Evolutionary conservation across 2,329 filamentous ascomycete species (phyloP).

Genomic region (Diaporthe sp.): DNA sequence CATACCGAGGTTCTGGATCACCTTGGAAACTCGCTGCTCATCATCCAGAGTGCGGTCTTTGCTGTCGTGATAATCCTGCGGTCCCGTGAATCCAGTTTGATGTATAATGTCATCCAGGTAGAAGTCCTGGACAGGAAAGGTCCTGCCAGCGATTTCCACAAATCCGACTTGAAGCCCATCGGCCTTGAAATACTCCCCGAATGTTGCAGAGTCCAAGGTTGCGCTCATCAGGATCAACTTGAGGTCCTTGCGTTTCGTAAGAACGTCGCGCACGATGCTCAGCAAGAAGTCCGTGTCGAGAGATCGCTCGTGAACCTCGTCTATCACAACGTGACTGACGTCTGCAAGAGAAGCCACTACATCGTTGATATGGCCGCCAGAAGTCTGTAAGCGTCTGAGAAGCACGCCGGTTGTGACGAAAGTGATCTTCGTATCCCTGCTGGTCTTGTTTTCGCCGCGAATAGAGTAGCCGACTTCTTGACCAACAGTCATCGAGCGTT

Average conservation of each 20-base stretch:
- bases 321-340: slow-evolving; percentile 94
- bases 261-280: slow-evolving; percentile 86
- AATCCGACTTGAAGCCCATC: slow-evolving; percentile 78
- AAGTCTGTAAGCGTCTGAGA: slow-evolving; percentile 90
- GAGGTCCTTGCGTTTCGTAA: slow-evolving; percentile 80
- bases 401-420: slow-evolving; percentile 97
- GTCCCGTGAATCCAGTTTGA: slow-evolving; percentile 77
- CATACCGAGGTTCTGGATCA: slow-evolving; percentile 80
- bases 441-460: slow-evolving; percentile 86
- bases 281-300: slow-evolving; percentile 95
- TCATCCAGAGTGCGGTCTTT: slow-evolving; percentile 56
- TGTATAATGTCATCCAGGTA: slow-evolving; percentile 91
- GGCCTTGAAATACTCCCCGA: slow-evolving; percentile 84
- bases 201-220: slow-evolving; percentile 89
- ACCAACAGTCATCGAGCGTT: slow-evolving; percentile 85
- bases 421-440: slow-evolving; percentile 84
- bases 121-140: slow-evolving; percentile 89
- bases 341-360: slow-evolving; percentile 86
- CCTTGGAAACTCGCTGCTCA: slow-evolving; percentile 68
- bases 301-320: slow-evolving; percentile 96
- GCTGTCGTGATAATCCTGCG: slow-evolving; percentile 61
- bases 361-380: slow-evolving; percentile 83
- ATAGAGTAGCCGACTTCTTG: slow-evolving; percentile 94
- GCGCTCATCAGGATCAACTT: slow-evolving; percentile 97
- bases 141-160: slow-evolving; percentile 90